These are phyloP conservation scores for Oryza coarctata DNA, from an alignment of 176 grass and related monocot genomes.

Conservation along the genomic window DNA sequence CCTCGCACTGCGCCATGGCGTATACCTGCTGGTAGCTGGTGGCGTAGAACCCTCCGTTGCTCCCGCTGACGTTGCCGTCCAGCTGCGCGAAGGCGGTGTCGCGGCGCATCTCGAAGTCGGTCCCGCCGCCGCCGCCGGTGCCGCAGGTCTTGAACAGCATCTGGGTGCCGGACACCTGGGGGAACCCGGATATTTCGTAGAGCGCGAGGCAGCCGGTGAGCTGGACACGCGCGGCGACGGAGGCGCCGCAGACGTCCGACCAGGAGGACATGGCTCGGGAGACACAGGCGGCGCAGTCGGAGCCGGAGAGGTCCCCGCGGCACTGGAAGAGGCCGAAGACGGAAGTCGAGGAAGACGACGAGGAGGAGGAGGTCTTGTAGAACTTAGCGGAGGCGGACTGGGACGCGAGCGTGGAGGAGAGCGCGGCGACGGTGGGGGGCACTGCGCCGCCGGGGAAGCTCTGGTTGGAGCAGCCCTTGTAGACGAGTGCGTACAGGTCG, in stretches of 20 bases:
- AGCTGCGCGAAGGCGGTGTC: slow-evolving; percentile 85
- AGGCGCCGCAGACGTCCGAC: slow-evolving; percentile 54
- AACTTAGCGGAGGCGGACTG: slow-evolving; percentile 74
- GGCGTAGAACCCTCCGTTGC: slow-evolving; percentile 60
- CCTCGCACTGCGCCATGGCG: slow-evolving; percentile 95
- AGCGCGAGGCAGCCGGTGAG: slow-evolving; percentile 84
- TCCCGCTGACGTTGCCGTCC: slow-evolving; percentile 44
- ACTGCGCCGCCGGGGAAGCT: slow-evolving; percentile 38
- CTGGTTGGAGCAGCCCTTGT: slow-evolving; percentile 99
- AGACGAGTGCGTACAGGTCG: slow-evolving; percentile 73
- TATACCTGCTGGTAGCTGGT: slow-evolving; percentile 83
- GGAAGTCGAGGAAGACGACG: slow-evolving; percentile 26
- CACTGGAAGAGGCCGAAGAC: slow-evolving; percentile 96
- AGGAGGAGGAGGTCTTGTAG: slow-evolving; percentile 65
- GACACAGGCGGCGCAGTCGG: slow-evolving; percentile 84
- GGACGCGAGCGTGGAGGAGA: slow-evolving; percentile 54
- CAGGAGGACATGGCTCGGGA: slow-evolving; percentile 64
- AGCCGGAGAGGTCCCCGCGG: slow-evolving; percentile 67
- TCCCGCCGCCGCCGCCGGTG: slow-evolving; percentile 40
- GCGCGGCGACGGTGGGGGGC: slow-evolving; percentile 35
- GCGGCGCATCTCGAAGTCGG: slow-evolving; percentile 68
- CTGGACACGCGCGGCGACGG: slow-evolving; percentile 79
- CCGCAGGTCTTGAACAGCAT: slow-evolving; percentile 96
- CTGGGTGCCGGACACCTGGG: slow-evolving; percentile 87
- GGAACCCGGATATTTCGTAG: slow-evolving; percentile 84